A percentile compares a stretch with the other conserved stretches of the same genome.
phyloP scores from a whole-genome alignment of 202 grass and related monocot species.

The Hordeum pubiflorum region DNA sequence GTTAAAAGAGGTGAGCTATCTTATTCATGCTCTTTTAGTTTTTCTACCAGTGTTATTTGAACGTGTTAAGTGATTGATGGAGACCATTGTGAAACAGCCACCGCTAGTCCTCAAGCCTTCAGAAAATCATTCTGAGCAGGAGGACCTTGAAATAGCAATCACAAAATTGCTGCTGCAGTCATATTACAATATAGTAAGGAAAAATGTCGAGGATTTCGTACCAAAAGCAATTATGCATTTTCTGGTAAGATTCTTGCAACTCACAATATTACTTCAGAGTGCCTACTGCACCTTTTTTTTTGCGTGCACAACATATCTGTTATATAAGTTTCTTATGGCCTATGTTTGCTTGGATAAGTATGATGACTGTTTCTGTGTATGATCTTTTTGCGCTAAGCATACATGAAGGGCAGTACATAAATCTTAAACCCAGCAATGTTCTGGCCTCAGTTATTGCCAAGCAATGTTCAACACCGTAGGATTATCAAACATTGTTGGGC shows the following conservation, averaged over 20 bases:
- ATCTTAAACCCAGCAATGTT: constrained; percentile 1
- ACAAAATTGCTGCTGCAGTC: constrained; percentile 97
- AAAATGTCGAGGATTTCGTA: constrained; percentile 90
- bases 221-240: constrained; percentile 99
- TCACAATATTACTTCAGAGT: neutral
- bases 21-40: neutral
- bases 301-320: neutral
- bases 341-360: neutral
- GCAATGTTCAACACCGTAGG: neutral
- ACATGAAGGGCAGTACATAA: neutral
- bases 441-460: neutral
- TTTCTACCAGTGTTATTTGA: constrained; percentile 10
- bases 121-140: constrained; percentile 89
- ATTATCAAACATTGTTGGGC: neutral
- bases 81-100: constrained; percentile 55
- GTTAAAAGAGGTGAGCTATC: constrained; percentile 65
- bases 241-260: constrained; percentile 40
- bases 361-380: neutral
- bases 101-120: constrained; percentile 76
- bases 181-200: constrained; percentile 97
- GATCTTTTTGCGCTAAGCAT: neutral
- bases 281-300: neutral
- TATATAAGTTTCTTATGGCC: neutral
- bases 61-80: constrained; percentile 24
- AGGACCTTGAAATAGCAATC: constrained; percentile 88